These are phyloP conservation scores for Aschersonia sp. DNA, from an alignment of 2,329 filamentous ascomycete genomes.

Conservation along the genomic window DNA sequence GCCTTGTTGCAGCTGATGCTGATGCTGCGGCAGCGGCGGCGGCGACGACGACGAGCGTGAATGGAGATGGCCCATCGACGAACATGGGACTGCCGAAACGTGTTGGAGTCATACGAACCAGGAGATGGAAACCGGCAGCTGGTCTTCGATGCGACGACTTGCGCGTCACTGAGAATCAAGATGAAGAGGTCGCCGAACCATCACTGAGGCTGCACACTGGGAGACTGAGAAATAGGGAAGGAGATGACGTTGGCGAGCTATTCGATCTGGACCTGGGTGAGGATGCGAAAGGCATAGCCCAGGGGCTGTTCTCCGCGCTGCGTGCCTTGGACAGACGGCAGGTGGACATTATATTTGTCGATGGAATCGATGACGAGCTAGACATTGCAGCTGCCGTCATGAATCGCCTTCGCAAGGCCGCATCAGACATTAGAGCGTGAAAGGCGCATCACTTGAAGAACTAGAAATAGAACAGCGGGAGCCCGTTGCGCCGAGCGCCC, in stretches of 20 bases:
- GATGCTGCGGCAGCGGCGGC: constrained; percentile 8
- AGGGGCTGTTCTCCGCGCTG: constrained; percentile 76
- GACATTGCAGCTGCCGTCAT: constrained; percentile 79
- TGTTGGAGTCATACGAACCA: constrained; percentile 42
- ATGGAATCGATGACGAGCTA: constrained; percentile 67
- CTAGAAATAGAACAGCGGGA: not conserved
- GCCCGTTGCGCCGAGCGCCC: no score
- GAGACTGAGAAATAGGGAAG: constrained; percentile 18
- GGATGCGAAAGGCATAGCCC: constrained; percentile 60
- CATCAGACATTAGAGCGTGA: constrained; percentile 41
- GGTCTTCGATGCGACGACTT: constrained; percentile 21
- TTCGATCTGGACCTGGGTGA: constrained; percentile 63
- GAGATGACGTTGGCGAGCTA: constrained; percentile 23
- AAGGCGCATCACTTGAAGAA: no score
- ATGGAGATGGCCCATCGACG: constrained; percentile 2
- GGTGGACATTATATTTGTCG: constrained; percentile 77
- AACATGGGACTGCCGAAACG: constrained; percentile 13
- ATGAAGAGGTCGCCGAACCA: constrained; percentile 9
- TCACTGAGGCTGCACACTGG: constrained; percentile 26
- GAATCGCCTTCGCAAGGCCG: constrained; percentile 70
- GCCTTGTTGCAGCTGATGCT: constrained; percentile 21
- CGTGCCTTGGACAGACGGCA: constrained; percentile 68
- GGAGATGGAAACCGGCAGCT: constrained; percentile 32
- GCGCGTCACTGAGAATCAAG: constrained; percentile 6
- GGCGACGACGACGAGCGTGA: constrained; percentile 3